Conservation (phyloP, 495 filamentous ascomycete genomes). For the Letharia columbiana region DNA sequence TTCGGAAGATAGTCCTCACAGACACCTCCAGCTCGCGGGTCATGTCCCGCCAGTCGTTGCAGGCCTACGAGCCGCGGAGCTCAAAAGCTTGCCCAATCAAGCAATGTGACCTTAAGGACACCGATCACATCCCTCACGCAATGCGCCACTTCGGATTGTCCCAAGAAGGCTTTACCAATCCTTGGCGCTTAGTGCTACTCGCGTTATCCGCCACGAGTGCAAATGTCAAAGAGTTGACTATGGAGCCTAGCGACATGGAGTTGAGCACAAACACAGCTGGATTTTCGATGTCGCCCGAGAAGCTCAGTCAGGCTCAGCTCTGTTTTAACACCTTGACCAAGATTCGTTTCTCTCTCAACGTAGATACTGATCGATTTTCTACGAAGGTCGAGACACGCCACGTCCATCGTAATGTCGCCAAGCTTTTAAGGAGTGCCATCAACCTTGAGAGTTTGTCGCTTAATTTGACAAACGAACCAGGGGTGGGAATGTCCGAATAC, state of each 20-base stretch:
- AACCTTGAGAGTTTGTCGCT: not conserved
- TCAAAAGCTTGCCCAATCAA: not conserved
- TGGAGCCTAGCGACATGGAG: not conserved
- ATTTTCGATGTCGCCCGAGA: not conserved
- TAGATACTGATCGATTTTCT: not conserved
- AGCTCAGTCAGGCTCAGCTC: not conserved
- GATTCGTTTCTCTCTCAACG: not conserved
- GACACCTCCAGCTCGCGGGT: not conserved
- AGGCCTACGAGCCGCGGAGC: not conserved
- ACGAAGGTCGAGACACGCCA: not conserved
- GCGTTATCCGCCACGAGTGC: not conserved
- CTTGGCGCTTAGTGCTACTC: not conserved
- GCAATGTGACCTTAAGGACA: not conserved
- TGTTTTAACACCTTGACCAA: not conserved
- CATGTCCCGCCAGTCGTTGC: not conserved
- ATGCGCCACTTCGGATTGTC: not conserved
- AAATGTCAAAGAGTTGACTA: not conserved
- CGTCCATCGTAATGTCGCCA: not conserved
- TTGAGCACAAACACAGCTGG: not conserved
- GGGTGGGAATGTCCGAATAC: too few relatives aligned
- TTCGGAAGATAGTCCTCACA: not conserved
- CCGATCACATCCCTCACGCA: not conserved
- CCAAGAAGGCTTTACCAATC: not conserved
- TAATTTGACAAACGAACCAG: not conserved
- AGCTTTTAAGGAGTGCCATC: not conserved